Base-by-base conservation (phyloP, 2,329 filamentous ascomycete genomes). In the Periconia macrospinosa region DNA sequence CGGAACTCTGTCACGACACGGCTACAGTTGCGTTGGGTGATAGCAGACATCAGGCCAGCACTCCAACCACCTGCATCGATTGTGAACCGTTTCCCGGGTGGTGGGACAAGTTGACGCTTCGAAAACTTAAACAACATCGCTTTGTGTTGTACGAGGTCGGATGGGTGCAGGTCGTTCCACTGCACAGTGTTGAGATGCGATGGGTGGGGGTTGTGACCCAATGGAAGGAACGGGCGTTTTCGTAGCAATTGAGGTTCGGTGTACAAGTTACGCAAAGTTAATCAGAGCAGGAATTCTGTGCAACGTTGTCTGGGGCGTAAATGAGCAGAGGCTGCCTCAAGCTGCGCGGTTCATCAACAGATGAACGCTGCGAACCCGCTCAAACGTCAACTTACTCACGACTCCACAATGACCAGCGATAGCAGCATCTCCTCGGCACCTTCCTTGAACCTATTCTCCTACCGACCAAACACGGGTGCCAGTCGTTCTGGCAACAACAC, bases 381-480 rank as follows among this genome's bases (percentile, higher is more conserved):
- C 40, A 30, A 37, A 17, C 40, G 8, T 42, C 17, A 42, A 53
- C 15, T 41, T 50, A 37, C 49, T 60, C 27, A 56, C 49, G 35
- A 27, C 44, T 15, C 45, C 2, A 37, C 41, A 7, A 42, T 42
- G 17, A 14, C 17, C 17, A 42, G 41, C 17, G 17, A 42, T 42
- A 47, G 33, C 11, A 37, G 33, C 33, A 37, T 37, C 33, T 37
- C 33, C 33, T 37, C 33, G 15, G 33, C 15, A 37, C 23, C 23
- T 27, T 27, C 23, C 23, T 27, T 8, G 23, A 27, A 27, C 23
- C 23, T 8, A 27, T 27, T 8, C 23, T 27, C 23, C 23, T 27
- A 27, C 23, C 23, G 3, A 8, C 23, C 23, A 8, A 27, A 27
- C 23, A 27, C 23, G 23, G 23, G 23, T 27, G 23, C 8, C 23